Evolutionary conservation across 345 rosid species (phyloP), one percentile per base, ranked within the genome.

Genomic region (Odontarrhena argentea): DNA sequence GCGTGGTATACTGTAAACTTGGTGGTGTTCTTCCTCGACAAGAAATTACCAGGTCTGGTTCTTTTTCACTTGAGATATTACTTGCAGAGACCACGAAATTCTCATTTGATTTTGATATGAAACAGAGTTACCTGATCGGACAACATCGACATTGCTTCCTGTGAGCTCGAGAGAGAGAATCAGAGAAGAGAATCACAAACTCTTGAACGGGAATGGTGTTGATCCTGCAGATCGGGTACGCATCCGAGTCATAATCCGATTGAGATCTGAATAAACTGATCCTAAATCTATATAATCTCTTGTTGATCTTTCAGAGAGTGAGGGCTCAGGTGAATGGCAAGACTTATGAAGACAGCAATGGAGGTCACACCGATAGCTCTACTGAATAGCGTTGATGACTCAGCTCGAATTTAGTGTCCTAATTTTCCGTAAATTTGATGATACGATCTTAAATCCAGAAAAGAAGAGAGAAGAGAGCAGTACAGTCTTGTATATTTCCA

Each of bases 1-100:
- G 99, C 99, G 24, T 91, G 97, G 99, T 94, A 95, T 73, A 95
- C 99, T 3, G 99, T 95, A 54, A 91, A 86, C 79, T 74, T 95
- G 62, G 92, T 87, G 75, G 93, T 95, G 42, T 91, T 91, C 86
- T 91, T 89, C 76, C 2, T 95, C 1, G 96, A 91, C 81, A 89
- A 89, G 85, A 91, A 87, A 78, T 81, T 95, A 80, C 97, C 98
- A 80, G 97, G 99, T 91, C 24, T 54, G 65, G n/a, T 14, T 9
- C 13, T 12, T 25, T 1, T 10, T 38, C 4, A 8, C 40, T 45
- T 13, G 18, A 40, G 57, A 25, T 22, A 15, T 63, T 10, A 42
- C 9, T 55, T 25, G 44, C 44, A 49, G 28, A 42, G 25, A 7
- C 47, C 43, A 47, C 0, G 37, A 26, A 25, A 18, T 52, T 57